A percentile compares a stretch with the other conserved stretches of the same genome.
phyloP scores from a whole-genome alignment of 108 stramenopile species.

The Ochromonas danica region DNA sequence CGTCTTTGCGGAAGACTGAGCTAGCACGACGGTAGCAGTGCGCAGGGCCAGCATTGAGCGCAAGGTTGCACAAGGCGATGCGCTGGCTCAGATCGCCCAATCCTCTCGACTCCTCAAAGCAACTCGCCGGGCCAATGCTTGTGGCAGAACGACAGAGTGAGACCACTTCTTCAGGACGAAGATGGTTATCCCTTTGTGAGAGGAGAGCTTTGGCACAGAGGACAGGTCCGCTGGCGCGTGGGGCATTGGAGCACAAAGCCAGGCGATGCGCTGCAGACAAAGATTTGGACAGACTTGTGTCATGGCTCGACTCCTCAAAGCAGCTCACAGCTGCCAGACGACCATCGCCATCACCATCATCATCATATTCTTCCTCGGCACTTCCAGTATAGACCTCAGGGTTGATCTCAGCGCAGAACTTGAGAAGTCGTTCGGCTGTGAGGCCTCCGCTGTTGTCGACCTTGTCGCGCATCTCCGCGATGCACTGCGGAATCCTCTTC shows the following conservation, averaged over 20 bases:
- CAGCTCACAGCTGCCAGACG: too few relatives aligned
- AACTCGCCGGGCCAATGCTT: neutral
- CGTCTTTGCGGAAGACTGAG: neutral
- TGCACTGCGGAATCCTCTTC: too few relatives aligned
- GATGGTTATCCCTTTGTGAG: neutral
- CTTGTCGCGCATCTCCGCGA: too few relatives aligned
- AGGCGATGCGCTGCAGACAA: neutral
- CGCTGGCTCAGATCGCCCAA: neutral
- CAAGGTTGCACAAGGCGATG: neutral
- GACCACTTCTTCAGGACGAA: neutral
- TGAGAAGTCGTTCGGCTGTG: too few relatives aligned
- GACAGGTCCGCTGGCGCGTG: neutral
- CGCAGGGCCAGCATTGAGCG: neutral
- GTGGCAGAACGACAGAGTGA: neutral
- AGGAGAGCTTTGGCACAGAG: neutral
- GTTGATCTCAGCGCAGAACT: too few relatives aligned
- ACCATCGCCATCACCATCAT: too few relatives aligned
- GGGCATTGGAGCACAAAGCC: neutral
- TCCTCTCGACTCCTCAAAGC: neutral
- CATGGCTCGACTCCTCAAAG: too few relatives aligned
- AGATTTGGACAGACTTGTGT: neutral
- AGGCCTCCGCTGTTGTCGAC: too few relatives aligned
- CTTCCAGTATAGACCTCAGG: too few relatives aligned
- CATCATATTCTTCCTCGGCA: too few relatives aligned
- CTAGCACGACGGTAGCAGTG: neutral